A percentile compares a stretch with the other conserved stretches of the same genome.
These are phyloP conservation scores for Byssothecium circinans DNA, from an alignment of 2,329 filamentous ascomycete genomes.

Conservation along the genomic window DNA sequence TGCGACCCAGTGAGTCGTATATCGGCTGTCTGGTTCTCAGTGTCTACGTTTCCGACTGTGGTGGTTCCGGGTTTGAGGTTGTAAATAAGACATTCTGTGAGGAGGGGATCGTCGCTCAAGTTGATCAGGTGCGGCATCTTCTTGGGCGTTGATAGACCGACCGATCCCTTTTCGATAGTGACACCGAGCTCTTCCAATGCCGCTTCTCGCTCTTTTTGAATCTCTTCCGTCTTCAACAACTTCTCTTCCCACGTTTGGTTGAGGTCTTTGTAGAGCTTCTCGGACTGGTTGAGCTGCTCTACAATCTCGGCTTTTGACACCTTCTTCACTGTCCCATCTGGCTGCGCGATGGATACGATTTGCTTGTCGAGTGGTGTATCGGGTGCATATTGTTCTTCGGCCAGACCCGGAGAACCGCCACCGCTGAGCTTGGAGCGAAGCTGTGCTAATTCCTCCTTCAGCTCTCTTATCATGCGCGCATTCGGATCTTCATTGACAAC, in stretches of 20 bases:
- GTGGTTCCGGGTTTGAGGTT: constrained; percentile 96
- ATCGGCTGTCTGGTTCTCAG: constrained; percentile 73
- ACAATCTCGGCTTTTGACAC: constrained; percentile 98
- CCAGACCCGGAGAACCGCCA: constrained; percentile 50
- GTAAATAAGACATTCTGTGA: constrained; percentile 96
- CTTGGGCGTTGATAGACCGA: constrained; percentile 93
- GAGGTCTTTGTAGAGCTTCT: constrained; percentile 92
- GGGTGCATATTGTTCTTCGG: constrained; percentile 80
- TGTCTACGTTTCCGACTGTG: constrained; percentile 91
- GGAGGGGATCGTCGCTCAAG: constrained; percentile 75
- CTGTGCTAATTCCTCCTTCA: constrained; percentile 90
- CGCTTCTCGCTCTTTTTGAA: constrained; percentile 94
- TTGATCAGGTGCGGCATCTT: constrained; percentile 99
- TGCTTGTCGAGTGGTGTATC: constrained; percentile 93
- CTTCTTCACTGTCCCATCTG: constrained; percentile 86
- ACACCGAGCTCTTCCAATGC: constrained; percentile 96
- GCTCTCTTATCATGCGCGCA: constrained; percentile 95
- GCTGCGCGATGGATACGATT: constrained; percentile 87
- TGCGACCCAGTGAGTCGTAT: constrained; percentile 92
- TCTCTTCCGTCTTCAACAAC: constrained; percentile 88
- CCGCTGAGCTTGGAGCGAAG: constrained; percentile 77
- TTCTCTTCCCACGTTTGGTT: constrained; percentile 99
- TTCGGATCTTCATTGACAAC: constrained; percentile 99
- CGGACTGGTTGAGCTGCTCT: constrained; percentile 92
- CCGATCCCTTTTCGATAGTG: constrained; percentile 97